Evolutionary conservation across 768 basidiomycete genomes (phyloP).

Genomic region (Heimioporus sp.): DNA sequence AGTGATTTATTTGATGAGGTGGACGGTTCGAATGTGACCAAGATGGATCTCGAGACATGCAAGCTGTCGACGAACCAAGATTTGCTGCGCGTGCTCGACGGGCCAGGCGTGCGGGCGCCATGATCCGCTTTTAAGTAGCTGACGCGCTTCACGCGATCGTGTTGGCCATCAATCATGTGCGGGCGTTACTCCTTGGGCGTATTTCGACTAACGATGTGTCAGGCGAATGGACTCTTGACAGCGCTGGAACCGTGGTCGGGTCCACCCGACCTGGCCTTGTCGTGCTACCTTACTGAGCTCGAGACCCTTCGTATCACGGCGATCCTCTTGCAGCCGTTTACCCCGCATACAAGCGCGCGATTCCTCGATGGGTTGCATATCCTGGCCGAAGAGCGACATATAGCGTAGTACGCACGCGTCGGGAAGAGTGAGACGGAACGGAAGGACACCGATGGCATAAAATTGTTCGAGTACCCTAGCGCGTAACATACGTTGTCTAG

Average conservation of each 20-base stretch:
- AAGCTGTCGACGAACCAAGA: too few species aligned
- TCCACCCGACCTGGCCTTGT: conserved; percentile 35
- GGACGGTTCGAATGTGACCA: conserved; percentile 17
- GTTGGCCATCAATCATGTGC: conserved; percentile 47
- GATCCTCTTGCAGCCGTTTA: conserved; percentile 73
- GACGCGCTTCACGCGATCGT: conserved; percentile 52
- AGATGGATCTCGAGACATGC: too few species aligned
- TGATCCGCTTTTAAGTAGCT: conserved; percentile 48
- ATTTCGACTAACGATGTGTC: neutral
- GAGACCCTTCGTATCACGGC: conserved; percentile 69
- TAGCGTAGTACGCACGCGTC: conserved; percentile 36
- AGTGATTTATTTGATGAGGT: conserved; percentile 30
- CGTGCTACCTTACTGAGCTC: conserved; percentile 51
- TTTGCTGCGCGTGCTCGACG: conserved; percentile 47
- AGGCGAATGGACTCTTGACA: conserved; percentile 73
- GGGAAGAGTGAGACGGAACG: conserved; percentile 18
- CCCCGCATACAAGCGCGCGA: conserved; percentile 54
- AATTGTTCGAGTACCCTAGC: conserved; percentile 22
- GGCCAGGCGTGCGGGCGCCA: conserved; percentile 50
- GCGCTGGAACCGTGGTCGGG: conserved; percentile 64
- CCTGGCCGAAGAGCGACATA: conserved; percentile 29
- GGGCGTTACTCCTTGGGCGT: conserved; percentile 15
- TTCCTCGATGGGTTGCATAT: conserved; percentile 61
- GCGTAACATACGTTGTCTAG: too few species aligned
- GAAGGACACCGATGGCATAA: conserved; percentile 25